Evolutionary conservation across 1,284 basidiomycete species (phyloP), one percentile per base, ranked within the genome.

Genomic region (Prillingera fragicola): DNA sequence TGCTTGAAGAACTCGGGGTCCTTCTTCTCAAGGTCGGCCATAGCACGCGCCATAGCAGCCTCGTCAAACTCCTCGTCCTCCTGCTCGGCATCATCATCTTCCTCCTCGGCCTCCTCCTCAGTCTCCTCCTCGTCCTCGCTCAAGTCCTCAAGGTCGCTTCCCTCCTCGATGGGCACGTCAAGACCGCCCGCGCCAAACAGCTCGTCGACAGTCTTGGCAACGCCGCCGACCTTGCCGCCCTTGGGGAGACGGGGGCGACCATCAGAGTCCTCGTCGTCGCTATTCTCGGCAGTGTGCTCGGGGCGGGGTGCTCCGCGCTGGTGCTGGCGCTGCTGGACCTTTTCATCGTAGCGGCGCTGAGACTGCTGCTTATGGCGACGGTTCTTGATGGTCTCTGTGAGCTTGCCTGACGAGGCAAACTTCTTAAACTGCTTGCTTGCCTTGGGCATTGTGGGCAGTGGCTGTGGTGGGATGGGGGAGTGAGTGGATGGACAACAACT

Each of bases 1-100:
- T 95, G 98, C 71, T 95, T 91, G 83, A 82, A 98, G 74, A 98
- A 98, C 62, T 96, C 94, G 15, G 94, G 94, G 67, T 98, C 95
- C 69, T 88, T 94, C 70, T 94, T 85, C 12, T 86, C 86, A 29
- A 98, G 78, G 62, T 87, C 84, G 37, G 87, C 84, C n/a, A 98
- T 79, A 44, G 96, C 63, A 69, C 61, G 76, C 73, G 46, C 83
- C 86, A 63, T 87, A 78, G 83, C 85, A 33, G 48, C 63, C 50
- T 80, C 80, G 28, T 75, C 59, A 33, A 77, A 73, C 13, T 72
- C 76, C 5, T 75, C 78, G 7, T 73, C 78, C 5, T 70, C 67
- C 14, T 73, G 74, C 1, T 72, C 75, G 4, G 76, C 75, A 0
- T 77, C 77, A 10, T 72, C 73, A 3, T 48, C 58, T 4, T 57